phyloP scores from a whole-genome alignment of 805 yeast species.

The Candida hungchunana region DNA sequence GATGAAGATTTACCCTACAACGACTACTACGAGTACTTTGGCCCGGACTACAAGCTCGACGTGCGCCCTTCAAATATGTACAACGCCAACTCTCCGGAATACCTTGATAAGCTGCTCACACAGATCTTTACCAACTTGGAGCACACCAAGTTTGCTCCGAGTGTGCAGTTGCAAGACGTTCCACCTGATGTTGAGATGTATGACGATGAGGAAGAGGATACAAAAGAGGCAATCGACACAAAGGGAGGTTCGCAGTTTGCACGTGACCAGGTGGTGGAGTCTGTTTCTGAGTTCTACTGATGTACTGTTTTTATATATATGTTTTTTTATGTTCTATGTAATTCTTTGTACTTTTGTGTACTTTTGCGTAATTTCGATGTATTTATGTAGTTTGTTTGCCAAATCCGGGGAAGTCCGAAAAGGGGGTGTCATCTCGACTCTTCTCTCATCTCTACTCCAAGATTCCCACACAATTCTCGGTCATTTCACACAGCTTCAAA shows the following conservation, averaged over 20 bases:
- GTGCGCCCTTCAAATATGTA: constrained; percentile 96
- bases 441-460: too few species aligned
- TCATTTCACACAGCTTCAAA: neutral
- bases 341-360: neutral
- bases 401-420: too few species aligned
- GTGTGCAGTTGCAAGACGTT: constrained; percentile 86
- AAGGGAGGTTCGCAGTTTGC: constrained; percentile 88
- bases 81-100: constrained; percentile 92
- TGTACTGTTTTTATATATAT: neutral
- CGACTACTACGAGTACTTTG: constrained; percentile 95
- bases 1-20: constrained; percentile 67
- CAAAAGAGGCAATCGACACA: constrained; percentile 73
- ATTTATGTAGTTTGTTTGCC: too few species aligned
- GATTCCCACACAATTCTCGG: too few species aligned
- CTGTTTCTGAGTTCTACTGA: constrained; percentile 68
- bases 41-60: constrained; percentile 93
- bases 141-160: constrained; percentile 93
- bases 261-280: constrained; percentile 67
- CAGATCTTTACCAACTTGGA: constrained; percentile 77
- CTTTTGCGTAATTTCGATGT: too few species aligned
- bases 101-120: constrained; percentile 75
- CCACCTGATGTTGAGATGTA: constrained; percentile 86
- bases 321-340: neutral
- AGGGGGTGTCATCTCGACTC: too few species aligned
- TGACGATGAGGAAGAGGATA: constrained; percentile 85